A percentile compares a stretch with the other conserved stretches of the same genome.
phyloP scores from a whole-genome alignment of 1,284 basidiomycete genomes.

The Irpex sp. region DNA sequence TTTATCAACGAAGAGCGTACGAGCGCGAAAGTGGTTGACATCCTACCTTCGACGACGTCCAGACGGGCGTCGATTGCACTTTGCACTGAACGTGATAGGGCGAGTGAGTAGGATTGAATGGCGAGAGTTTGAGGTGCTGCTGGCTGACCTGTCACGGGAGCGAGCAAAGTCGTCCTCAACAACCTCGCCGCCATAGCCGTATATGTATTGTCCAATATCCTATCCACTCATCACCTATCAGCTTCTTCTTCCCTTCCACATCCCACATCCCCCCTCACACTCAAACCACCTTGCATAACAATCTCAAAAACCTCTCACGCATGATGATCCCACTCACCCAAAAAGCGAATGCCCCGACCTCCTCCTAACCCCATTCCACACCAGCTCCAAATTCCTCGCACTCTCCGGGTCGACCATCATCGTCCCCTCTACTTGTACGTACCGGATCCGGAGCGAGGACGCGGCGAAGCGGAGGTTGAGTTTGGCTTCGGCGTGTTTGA shows the following conservation, averaged over 20 bases:
- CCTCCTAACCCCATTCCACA: slow-evolving; percentile 65
- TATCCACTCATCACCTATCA: not conserved
- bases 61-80: slow-evolving; percentile 74
- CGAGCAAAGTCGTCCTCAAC: slow-evolving; percentile 77
- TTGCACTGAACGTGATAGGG: slow-evolving; percentile 37
- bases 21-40: too few relatives aligned
- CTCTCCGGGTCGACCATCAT: slow-evolving; percentile 93
- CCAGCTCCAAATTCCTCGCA: slow-evolving; percentile 83
- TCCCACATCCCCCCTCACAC: not conserved
- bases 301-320: too few relatives aligned
- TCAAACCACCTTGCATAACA: too few relatives aligned
- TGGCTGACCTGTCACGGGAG: slow-evolving; percentile 70
- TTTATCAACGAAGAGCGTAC: too few relatives aligned
- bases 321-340: slow-evolving; percentile 46
- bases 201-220: slow-evolving; percentile 75
- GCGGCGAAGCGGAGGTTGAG: slow-evolving; percentile 69
- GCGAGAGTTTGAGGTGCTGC: not conserved
- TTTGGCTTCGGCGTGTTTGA: slow-evolving; percentile 72
- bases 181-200: slow-evolving; percentile 87
- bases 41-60: slow-evolving; percentile 84
- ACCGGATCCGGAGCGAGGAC: slow-evolving; percentile 76
- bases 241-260: not conserved
- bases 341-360: slow-evolving; percentile 69
- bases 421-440: slow-evolving; percentile 78
- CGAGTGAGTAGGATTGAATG: not conserved